Conservation (phyloP, 2,329 filamentous ascomycete species). For the Cercospora sojina region DNA sequence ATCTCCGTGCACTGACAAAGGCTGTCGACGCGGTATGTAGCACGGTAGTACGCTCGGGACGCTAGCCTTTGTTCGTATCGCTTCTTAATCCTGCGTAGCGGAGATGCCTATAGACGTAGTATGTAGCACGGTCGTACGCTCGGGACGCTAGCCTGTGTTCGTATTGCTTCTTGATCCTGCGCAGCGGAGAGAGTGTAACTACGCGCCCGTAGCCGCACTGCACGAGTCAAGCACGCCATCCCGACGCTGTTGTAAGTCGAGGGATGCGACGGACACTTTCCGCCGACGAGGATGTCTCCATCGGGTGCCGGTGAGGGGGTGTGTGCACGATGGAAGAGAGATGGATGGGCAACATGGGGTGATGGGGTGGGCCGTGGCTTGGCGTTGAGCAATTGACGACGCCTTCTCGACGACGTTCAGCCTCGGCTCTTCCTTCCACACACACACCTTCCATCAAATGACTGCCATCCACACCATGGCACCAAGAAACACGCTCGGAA, state of each 20-base stretch:
- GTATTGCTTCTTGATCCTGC: background rate
- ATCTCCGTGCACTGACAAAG: background rate
- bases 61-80: background rate
- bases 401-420: background rate
- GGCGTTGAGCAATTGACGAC: background rate
- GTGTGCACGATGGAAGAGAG: background rate
- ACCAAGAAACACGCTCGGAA: background rate
- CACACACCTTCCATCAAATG: background rate
- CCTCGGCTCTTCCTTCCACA: background rate
- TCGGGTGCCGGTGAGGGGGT: background rate
- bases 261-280: background rate
- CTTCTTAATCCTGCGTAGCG: background rate
- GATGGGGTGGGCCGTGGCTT: background rate
- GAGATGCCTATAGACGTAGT: background rate
- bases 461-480: background rate
- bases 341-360: background rate
- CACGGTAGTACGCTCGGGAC: background rate
- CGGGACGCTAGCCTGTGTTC: background rate
- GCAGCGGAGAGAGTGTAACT: background rate
- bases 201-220: background rate
- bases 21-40: background rate
- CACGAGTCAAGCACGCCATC: background rate
- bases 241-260: background rate
- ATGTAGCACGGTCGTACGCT: background rate
- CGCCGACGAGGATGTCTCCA: background rate